phyloP scores from a whole-genome alignment of 2,329 filamentous ascomycete genomes.

The Neophaeococcomyces aloes region DNA sequence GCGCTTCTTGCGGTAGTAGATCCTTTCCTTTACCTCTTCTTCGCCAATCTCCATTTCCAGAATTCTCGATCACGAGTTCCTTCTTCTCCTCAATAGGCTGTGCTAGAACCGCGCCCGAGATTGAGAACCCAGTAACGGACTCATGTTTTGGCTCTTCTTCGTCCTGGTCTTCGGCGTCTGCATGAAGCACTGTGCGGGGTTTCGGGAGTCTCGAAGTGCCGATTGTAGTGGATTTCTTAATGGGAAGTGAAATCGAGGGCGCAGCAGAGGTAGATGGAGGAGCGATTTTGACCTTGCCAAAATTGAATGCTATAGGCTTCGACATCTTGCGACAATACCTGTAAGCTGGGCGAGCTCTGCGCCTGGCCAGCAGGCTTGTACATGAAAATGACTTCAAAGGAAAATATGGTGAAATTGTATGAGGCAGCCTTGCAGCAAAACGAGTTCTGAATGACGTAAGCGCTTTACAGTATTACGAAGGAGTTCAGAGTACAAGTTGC shows the following conservation, averaged over 20 bases:
- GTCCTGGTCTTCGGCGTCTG: constrained; percentile 45
- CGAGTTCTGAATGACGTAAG: too few species aligned
- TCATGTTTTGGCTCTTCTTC: constrained; percentile 31
- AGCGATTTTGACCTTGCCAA: constrained; percentile 19
- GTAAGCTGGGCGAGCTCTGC: neutral
- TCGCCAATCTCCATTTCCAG: constrained; percentile 43
- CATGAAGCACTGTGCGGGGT: constrained; percentile 6
- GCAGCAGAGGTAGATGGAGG: constrained; percentile 2
- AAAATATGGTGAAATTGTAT: too few species aligned
- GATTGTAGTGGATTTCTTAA: constrained; percentile 3
- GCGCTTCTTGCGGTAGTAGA: constrained; percentile 47
- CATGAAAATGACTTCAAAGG: too few species aligned
- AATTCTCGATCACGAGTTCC: constrained; percentile 52
- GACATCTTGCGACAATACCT: constrained; percentile 12
- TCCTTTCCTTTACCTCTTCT: constrained; percentile 41
- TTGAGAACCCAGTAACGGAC: constrained; percentile 42
- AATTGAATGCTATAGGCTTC: constrained; percentile 21
- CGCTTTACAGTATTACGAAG: too few species aligned
- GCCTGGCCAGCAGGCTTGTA: too few species aligned
- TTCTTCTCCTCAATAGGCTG: constrained; percentile 24
- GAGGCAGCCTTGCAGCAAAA: too few species aligned
- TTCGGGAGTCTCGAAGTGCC: constrained; percentile 8
- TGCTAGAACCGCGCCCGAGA: constrained; percentile 38
- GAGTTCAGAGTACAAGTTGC: too few species aligned
- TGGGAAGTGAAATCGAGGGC: constrained; percentile 5